Base-by-base conservation (phyloP, 2,329 filamentous ascomycete genomes). In the Plectosphaerella sp. region DNA sequence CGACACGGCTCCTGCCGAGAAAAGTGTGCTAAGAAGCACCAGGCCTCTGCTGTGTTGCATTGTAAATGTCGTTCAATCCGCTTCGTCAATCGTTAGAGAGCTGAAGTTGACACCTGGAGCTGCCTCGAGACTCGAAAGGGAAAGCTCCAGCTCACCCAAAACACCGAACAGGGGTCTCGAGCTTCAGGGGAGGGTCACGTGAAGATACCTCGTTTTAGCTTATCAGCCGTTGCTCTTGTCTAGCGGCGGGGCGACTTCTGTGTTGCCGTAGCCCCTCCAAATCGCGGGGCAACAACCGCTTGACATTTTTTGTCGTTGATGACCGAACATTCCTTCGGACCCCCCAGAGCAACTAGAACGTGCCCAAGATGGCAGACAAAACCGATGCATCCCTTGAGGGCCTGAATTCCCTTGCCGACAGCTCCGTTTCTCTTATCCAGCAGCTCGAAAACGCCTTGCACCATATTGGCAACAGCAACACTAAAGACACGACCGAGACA, bases 1-100 rank as follows among this genome's bases (percentile, higher is more conserved):
- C 65, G 87, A 83, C 59, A 81, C 83, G 60, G 82, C 67, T 68
- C 77, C 69, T 52, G 75, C 70, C 50, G 72, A 73, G 57, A 72
- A 72, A 57, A 79, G 64, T 61, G 76, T 76, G 68, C 79, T 68
- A 55, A 79, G 57, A 58, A 83, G 73, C 69, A 77, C 72, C 70
- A 78, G 63, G 53, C 74, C 71, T 58, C 67, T 69, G 61, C 70
- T 71, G 62, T 75, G 76, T 63, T 72, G 73, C 79, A 81, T 82
- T 51, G 55, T 72, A 49, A 45, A 46, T 41, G 35, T 50, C 51
- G 18, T 33, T 33, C 28, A 33, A 33, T 33, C 28, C 28, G 28
- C 28, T 33, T 33, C 28, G 28, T 33, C 28, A 33, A 33, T 33
- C 28, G 28, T 33, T 33, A 33, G 28, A 33, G 28, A 12, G 28